A percentile compares a stretch with the other conserved stretches of the same genome.
These are phyloP conservation scores for Zychaea mexicana DNA, from an alignment of 371 early-diverging fungal species.

Conservation along the genomic window DNA sequence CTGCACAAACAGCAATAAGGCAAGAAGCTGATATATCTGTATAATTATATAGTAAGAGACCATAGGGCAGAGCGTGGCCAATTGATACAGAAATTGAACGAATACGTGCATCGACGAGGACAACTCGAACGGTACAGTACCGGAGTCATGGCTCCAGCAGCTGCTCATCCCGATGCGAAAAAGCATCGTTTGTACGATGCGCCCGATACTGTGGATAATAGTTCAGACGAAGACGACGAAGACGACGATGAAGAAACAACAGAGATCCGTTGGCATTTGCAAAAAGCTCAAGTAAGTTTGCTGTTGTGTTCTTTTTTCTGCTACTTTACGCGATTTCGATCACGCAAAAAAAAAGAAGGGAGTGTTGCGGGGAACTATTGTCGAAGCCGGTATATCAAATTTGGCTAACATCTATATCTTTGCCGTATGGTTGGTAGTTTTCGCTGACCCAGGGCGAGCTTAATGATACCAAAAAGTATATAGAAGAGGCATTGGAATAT, in stretches of 20 bases:
- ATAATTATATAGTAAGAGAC: not conserved
- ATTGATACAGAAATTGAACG: constrained; percentile 38
- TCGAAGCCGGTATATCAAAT: too few relatives aligned
- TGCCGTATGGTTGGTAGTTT: too few relatives aligned
- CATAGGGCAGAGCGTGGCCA: constrained; percentile 21
- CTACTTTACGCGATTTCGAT: not conserved
- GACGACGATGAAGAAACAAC: constrained; percentile 29
- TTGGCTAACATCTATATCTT: too few relatives aligned
- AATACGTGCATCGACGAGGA: constrained; percentile 39
- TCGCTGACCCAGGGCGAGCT: constrained; percentile 41
- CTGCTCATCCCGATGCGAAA: constrained; percentile 27
- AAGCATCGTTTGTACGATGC: constrained; percentile 19
- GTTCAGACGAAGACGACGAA: constrained; percentile 10
- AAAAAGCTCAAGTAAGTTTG: constrained; percentile 47
- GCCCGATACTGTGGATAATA: constrained; percentile 12
- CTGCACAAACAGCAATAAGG: not conserved
- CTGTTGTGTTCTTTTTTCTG: too few relatives aligned
- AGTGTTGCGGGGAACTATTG: too few relatives aligned
- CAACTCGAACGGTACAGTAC: constrained; percentile 34
- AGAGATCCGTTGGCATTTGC: constrained; percentile 17
- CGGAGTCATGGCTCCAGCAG: not conserved
- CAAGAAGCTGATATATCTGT: not conserved
- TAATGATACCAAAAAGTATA: constrained; percentile 40
- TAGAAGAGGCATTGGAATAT: constrained; percentile 46
- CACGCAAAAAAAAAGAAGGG: not conserved